Evolutionary conservation across 129 eudicot genomes (phyloP), one percentile per base, ranked within the genome.

Genomic region (Chrysanthemum lavandulifolium): DNA sequence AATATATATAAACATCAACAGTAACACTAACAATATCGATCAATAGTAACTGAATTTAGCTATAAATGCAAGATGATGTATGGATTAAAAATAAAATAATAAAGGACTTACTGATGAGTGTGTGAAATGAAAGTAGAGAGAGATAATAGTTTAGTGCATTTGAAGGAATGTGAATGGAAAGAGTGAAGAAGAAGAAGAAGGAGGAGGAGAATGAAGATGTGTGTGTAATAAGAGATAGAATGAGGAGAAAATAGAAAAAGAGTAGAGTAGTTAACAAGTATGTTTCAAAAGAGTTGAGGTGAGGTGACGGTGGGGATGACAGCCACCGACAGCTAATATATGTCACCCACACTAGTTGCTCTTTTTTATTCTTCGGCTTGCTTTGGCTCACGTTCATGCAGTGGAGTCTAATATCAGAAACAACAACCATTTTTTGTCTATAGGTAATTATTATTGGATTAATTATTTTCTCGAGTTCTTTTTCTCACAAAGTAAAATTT

Each of bases 261-360:
- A 23, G 25, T 23, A 14, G 67, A 78, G 82, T 78, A 72, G 13
- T 25, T 27, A 78, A 78, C 49, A 78, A 78, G 78, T 56, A 59
- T 54, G 73, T 13, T 64, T 64, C 10, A 69, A 25, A 66, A 49
- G 73, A 47, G 77, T 10, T 45, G 68, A 10, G 74, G 79, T 67
- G 76, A 61, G 74, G 79, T 67, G 76, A 61, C 67, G 76, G 45
- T 66, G 75, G 75, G 75, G 61, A 47, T 60, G 84, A 60, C 77
- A 62, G 81, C 81, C 84, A 81, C 84, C 84, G 84, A 81, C 84
- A 81, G 84, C 80, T 76, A 64, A 75, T 69, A 14, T 6, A 6
- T 5, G 1, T 40, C 45, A 40, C 7, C 40, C 70, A 21, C 53
- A 67, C 69, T 72, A 68, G 69, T 62, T 70, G 13, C 16, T 64